These are phyloP conservation scores for Candida ponderosae DNA, from an alignment of 805 yeast genomes.

Conservation along the genomic window DNA sequence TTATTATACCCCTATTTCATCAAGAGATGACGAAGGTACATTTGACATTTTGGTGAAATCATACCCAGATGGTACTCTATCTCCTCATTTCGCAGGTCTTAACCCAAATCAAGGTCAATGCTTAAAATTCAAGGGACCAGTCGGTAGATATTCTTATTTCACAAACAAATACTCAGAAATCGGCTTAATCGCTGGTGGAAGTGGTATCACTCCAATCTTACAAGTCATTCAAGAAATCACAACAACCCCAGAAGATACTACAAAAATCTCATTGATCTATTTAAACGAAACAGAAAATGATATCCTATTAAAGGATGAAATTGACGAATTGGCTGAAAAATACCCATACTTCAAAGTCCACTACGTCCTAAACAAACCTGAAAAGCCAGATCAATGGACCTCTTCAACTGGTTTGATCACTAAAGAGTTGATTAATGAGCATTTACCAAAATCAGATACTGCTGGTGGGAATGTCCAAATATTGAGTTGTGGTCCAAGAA, in stretches of 20 bases:
- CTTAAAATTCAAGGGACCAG: slow-evolving; percentile 72
- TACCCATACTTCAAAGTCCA: slow-evolving; percentile 57
- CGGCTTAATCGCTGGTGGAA: slow-evolving; percentile 75
- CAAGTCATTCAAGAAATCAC: slow-evolving; percentile 68
- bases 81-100: slow-evolving; percentile 57
- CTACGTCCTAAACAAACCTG: slow-evolving; percentile 50
- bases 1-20: slow-evolving; percentile 72
- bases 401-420: slow-evolving; percentile 52
- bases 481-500: slow-evolving; percentile 70
- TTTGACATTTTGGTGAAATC: slow-evolving; percentile 75
- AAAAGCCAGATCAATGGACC: slow-evolving; percentile 40
- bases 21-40: slow-evolving; percentile 61
- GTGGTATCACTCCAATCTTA: slow-evolving; percentile 85
- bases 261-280: slow-evolving; percentile 54
- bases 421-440: slow-evolving; percentile 44
- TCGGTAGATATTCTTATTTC: slow-evolving; percentile 60
- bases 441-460: slow-evolving; percentile 45
- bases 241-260: slow-evolving; percentile 59
- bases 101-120: slow-evolving; percentile 50
- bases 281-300: slow-evolving; percentile 76
- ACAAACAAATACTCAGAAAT: slow-evolving; percentile 54
- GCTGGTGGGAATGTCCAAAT: slow-evolving; percentile 39
- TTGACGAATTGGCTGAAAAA: slow-evolving; percentile 57
- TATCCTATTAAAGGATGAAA: slow-evolving; percentile 61
- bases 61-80: slow-evolving; percentile 63